Conservation (phyloP, 2,329 filamentous ascomycete species). For the Chaetomium sp. region DNA sequence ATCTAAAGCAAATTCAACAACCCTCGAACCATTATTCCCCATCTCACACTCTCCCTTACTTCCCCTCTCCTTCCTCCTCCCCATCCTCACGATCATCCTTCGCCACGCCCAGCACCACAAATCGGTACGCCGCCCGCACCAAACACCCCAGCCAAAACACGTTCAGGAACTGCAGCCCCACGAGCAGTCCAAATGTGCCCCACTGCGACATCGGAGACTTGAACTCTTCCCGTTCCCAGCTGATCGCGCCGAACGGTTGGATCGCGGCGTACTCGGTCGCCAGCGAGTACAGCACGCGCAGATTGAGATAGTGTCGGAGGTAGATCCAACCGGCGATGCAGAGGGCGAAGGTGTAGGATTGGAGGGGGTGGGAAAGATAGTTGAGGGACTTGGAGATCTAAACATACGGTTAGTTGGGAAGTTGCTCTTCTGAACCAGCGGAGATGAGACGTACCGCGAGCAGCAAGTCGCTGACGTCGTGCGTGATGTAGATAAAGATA, state of each 20-base stretch:
- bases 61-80: constrained; percentile 51
- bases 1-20: neutral
- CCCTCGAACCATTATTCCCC: neutral
- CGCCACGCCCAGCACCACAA: constrained; percentile 54
- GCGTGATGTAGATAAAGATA: constrained; percentile 88
- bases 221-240: constrained; percentile 72
- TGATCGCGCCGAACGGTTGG: constrained; percentile 60
- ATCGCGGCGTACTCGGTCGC: constrained; percentile 69
- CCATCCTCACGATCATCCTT: constrained; percentile 67
- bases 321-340: constrained; percentile 87
- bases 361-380: constrained; percentile 73
- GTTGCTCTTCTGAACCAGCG: too few relatives aligned
- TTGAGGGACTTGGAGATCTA: constrained; percentile 87
- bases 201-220: constrained; percentile 64
- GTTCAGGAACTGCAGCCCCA: constrained; percentile 66
- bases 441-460: constrained; percentile 59
- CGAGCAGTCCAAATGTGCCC: constrained; percentile 60
- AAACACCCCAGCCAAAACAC: constrained; percentile 78
- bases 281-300: constrained; percentile 67
- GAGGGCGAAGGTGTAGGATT: constrained; percentile 74
- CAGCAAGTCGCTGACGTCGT: constrained; percentile 94
- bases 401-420: neutral
- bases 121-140: constrained; percentile 65
- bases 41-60: neutral
- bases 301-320: constrained; percentile 77